Evolutionary conservation across 495 filamentous ascomycete species (phyloP), one percentile per base, ranked within the genome.

Genomic region (Parmelia sp.): DNA sequence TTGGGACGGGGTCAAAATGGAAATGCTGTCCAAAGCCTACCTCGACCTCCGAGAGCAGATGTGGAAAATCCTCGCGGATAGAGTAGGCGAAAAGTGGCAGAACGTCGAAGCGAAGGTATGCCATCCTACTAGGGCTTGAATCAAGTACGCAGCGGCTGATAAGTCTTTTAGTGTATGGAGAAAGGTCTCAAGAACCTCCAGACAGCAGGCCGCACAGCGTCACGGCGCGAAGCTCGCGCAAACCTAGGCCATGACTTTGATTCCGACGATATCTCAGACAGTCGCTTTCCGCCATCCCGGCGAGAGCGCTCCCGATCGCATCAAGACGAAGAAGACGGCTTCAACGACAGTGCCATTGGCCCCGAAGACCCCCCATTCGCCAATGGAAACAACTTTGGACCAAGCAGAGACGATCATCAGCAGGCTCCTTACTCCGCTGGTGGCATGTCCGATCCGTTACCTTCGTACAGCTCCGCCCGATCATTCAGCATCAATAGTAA

Each of bases 81-180:
- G 80, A 42, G 79, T 86, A 23, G 86, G 85, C 36, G 84, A 90
- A 71, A 87, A 85, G 67, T 90, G 88, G 88, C 77, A 79, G 33
- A 76, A 85, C 36, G 85, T 91, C 47, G 88, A 91, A 74, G 72
- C 76, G 49, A 89, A 89, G 79, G 88, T 90, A 71, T 63, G 82
- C 66, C 9, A 36, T 9, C 42, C 15, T 9, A 4, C 29, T 63
- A 15, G 49, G 12, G 12, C 47, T 25, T 23, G 33, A 33, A 44
- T 10, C 17, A 12, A 35, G 10, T 29, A 4, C 21, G 21, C 35
- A 37, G 19, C 11, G 25, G 23, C 33, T 36, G 37, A 53, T 21
- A 17, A 33, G 10, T 40, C 11, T 33, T 42, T 25, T 51, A 83
- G 81, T 82, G 79, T 70, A 80, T 83, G 75, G 81, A 83, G 59